Conservation (phyloP, 331 rosid genomes). For the Erythrophleum ivorense region DNA sequence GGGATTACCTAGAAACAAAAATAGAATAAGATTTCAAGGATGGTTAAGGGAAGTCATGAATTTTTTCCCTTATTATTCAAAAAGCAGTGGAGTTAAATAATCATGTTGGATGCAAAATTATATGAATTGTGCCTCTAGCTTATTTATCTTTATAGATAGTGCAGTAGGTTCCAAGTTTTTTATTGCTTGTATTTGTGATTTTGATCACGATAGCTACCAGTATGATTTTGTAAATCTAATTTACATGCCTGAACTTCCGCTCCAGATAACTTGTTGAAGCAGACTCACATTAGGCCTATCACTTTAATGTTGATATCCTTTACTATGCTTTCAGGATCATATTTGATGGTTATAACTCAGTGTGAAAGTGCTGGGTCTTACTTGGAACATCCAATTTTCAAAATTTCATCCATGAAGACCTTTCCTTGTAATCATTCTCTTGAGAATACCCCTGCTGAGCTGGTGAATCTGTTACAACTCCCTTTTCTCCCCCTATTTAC, state of each 20-base stretch:
- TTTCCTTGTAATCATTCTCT: conserved; percentile 88
- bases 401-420: conserved; percentile 69
- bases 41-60: neutral
- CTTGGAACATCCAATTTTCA: conserved; percentile 87
- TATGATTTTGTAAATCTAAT: conserved; percentile 28
- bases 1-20: conserved; percentile 14
- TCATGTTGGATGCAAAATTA: conserved; percentile 36
- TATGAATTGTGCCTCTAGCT: conserved; percentile 20
- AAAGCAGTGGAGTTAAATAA: conserved; percentile 24
- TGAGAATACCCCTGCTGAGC: conserved; percentile 66
- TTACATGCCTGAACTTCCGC: conserved; percentile 28
- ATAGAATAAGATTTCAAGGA: conserved; percentile 12
- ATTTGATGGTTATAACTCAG: conserved; percentile 75
- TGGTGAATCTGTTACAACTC: conserved; percentile 52
- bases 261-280: conserved; percentile 11
- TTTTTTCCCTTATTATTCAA: conserved; percentile 7
- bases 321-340: conserved; percentile 62
- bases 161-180: conserved; percentile 15
- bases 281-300: conserved; percentile 40
- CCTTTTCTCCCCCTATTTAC: conserved; percentile 27
- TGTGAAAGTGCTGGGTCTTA: conserved; percentile 76
- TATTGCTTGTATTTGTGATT: conserved; percentile 25
- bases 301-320: conserved; percentile 41
- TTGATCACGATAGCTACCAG: conserved; percentile 15
- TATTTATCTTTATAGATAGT: conserved; percentile 29